A percentile compares a stretch with the other conserved stretches of the same genome.
phyloP scores from a whole-genome alignment of 345 rosid species.

The Euphorbia pulcherrima region DNA sequence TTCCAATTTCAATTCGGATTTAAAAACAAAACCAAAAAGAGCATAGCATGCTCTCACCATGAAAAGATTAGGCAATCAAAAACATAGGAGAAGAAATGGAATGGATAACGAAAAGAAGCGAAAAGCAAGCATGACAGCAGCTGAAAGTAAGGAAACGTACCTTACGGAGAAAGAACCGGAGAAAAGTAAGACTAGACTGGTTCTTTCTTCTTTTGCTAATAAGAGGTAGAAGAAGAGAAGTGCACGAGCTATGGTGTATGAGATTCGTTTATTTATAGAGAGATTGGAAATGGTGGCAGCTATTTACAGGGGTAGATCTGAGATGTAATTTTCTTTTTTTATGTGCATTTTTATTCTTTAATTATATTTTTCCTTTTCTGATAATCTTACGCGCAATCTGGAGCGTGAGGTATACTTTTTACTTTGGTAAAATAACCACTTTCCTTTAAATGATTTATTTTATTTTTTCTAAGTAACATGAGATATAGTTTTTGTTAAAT shows the following conservation, averaged over 20 bases:
- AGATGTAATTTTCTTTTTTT: neutral
- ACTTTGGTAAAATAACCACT: too few relatives aligned
- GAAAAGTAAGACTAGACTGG: neutral
- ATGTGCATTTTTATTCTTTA: neutral
- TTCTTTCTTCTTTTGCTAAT: neutral
- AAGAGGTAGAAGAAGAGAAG: neutral
- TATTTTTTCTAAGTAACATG: too few relatives aligned
- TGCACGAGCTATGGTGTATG: neutral
- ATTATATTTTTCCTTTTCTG: neutral
- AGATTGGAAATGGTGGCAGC: neutral
- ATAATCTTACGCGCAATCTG: neutral
- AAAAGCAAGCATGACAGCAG: neutral
- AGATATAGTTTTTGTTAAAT: too few relatives aligned
- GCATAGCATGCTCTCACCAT: neutral
- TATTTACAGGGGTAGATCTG: neutral
- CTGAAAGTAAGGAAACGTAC: conserved; percentile 3
- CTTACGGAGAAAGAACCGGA: conserved; percentile 22
- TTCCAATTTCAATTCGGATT: neutral
- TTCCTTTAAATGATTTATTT: too few relatives aligned
- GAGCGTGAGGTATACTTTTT: neutral
- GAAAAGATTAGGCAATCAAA: neutral
- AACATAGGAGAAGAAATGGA: neutral
- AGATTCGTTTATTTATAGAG: conserved; percentile 12
- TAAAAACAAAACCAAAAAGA: neutral
- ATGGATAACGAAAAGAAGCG: neutral